Evolutionary conservation across 108 stramenopile species (phyloP).

Genomic region (Mayamaea pseudoterrestris): DNA sequence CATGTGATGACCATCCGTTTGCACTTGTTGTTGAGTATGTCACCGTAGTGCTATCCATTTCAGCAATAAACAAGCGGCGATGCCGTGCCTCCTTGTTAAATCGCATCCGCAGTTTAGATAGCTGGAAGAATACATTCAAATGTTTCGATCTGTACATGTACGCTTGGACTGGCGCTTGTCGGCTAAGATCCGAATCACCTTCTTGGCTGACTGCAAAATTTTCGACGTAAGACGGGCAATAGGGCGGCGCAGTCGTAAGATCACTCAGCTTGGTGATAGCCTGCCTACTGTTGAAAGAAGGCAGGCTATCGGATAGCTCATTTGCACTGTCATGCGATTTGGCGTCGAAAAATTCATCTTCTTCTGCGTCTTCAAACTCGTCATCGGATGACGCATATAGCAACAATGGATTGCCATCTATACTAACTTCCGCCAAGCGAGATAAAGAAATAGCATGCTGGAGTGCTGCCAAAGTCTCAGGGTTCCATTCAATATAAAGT

Average conservation of each 20-base stretch:
- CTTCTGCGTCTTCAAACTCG: slow-evolving; percentile 34
- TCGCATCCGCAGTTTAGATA: slow-evolving; percentile 40
- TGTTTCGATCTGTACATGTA: too few species aligned
- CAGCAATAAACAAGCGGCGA: slow-evolving; percentile 44
- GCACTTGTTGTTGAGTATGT: slow-evolving; percentile 16
- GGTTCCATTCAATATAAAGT: slow-evolving; percentile 71
- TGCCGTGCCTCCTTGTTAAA: slow-evolving; percentile 63
- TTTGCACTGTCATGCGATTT: slow-evolving; percentile 2
- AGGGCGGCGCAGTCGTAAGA: background rate
- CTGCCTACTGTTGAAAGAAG: background rate
- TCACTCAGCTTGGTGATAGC: background rate
- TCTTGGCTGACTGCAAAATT: background rate
- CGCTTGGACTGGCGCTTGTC: too few species aligned
- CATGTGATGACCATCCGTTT: slow-evolving; percentile 34
- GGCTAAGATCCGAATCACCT: background rate
- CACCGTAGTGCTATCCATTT: slow-evolving; percentile 49
- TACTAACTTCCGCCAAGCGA: background rate
- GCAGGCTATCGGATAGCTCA: background rate
- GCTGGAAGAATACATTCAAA: slow-evolving; percentile 18
- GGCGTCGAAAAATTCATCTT: slow-evolving; percentile 22
- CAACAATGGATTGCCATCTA: background rate
- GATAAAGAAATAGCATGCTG: slow-evolving; percentile 30
- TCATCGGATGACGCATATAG: slow-evolving; percentile 8
- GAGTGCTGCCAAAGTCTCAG: slow-evolving; percentile 57
- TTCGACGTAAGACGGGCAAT: background rate